These are phyloP conservation scores for Colletotrichum tanaceti DNA, from an alignment of 2,329 filamentous ascomycete species.

Conservation along the genomic window DNA sequence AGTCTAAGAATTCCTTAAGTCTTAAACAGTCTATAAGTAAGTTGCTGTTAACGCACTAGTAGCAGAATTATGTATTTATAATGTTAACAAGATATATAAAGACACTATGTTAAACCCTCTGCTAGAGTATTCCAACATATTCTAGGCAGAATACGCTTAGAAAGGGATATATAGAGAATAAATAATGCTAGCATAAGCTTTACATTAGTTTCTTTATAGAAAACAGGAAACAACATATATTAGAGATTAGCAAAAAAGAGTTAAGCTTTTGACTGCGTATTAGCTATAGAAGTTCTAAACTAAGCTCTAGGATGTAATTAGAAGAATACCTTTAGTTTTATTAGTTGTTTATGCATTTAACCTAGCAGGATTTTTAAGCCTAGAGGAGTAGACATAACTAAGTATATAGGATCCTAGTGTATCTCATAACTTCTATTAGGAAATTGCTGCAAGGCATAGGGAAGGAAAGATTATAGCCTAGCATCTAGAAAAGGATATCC, in stretches of 20 bases:
- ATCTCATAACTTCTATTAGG: background rate
- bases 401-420: background rate
- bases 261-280: background rate
- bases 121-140: background rate
- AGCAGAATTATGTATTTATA: conserved; percentile 11
- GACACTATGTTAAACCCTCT: background rate
- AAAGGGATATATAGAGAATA: background rate
- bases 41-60: conserved; percentile 9
- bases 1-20: conserved; percentile 23
- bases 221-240: background rate
- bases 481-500: background rate
- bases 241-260: background rate
- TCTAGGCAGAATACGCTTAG: conserved; percentile 5
- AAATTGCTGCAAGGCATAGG: background rate
- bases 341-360: background rate
- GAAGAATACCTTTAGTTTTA: background rate
- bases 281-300: background rate
- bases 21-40: background rate
- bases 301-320: background rate
- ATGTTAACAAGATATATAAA: background rate
- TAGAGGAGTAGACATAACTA: background rate
- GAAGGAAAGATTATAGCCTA: background rate
- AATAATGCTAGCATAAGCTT: background rate
- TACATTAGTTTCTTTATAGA: background rate
- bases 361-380: background rate